Conservation (phyloP, 2,329 filamentous ascomycete species). For the Trichocomaceae sp. region DNA sequence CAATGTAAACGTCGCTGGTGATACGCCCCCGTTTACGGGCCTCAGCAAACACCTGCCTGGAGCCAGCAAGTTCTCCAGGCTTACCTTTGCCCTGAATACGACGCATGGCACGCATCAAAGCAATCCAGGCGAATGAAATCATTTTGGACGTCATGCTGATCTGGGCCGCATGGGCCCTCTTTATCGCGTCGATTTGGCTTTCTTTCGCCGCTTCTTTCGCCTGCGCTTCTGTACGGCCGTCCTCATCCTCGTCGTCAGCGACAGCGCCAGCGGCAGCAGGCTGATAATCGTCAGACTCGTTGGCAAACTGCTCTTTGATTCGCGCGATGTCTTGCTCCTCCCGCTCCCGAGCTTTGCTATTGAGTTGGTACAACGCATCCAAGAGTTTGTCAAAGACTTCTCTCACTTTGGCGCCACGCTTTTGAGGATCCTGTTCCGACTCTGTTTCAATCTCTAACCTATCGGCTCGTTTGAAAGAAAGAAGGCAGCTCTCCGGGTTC, state of each 20-base stretch:
- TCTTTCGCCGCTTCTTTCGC: slow-evolving; percentile 47
- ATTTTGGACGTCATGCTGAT: slow-evolving; percentile 71
- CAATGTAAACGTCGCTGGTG: slow-evolving; percentile 91
- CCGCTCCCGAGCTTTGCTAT: slow-evolving; percentile 61
- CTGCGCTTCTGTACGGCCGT: slow-evolving; percentile 45
- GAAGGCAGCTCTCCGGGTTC: slow-evolving; percentile 86
- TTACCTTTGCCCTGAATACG: slow-evolving; percentile 78
- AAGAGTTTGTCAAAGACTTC: slow-evolving; percentile 78
- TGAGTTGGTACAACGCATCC: slow-evolving; percentile 79
- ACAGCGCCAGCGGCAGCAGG: slow-evolving; percentile 34
- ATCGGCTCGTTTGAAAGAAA: slow-evolving; percentile 85
- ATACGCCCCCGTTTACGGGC: slow-evolving; percentile 80
- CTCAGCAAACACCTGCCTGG: slow-evolving; percentile 82
- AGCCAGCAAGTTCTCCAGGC: slow-evolving; percentile 64
- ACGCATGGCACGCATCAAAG: slow-evolving; percentile 86
- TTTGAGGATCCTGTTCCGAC: slow-evolving; percentile 61
- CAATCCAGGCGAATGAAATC: slow-evolving; percentile 91
- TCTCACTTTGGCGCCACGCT: slow-evolving; percentile 65
- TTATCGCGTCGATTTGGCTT: slow-evolving; percentile 51
- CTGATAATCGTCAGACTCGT: slow-evolving; percentile 33
- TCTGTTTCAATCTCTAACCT: slow-evolving; percentile 73
- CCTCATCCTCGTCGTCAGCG: slow-evolving; percentile 49
- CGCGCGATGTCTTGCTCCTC: slow-evolving; percentile 56
- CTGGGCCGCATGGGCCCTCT: slow-evolving; percentile 64
- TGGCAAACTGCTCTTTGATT: slow-evolving; percentile 50